Conservation (phyloP, 116 monocot genomes). For the Dioscorea cayenensis region DNA sequence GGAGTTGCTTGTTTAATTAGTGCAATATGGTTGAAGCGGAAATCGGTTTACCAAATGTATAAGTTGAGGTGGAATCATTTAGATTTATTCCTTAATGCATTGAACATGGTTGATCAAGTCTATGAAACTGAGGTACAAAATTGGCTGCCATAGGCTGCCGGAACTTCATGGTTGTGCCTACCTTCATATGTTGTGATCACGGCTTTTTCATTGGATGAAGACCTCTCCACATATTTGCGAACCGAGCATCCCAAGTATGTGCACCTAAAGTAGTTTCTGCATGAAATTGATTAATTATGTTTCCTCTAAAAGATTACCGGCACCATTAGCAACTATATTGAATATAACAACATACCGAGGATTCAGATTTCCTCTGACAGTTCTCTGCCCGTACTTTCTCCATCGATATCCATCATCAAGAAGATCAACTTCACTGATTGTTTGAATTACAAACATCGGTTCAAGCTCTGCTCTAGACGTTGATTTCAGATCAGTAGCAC, state of each 20-base stretch:
- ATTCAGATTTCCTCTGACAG: constrained; percentile 94
- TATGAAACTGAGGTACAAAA: constrained; percentile 3
- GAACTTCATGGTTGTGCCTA: constrained; percentile 86
- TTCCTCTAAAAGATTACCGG: too few species aligned
- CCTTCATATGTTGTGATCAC: constrained; percentile 85
- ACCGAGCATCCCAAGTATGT: constrained; percentile 58
- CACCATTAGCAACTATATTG: too few species aligned
- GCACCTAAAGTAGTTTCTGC: constrained; percentile 90
- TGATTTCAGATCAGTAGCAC: constrained; percentile 36
- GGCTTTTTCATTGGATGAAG: constrained; percentile 67
- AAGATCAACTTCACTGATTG: constrained; percentile 79
- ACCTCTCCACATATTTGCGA: constrained; percentile 79
- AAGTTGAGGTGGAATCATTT: constrained; percentile 18
- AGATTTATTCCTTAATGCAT: constrained; percentile 12
- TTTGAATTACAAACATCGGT: constrained; percentile 79
- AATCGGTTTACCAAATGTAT: constrained; percentile 11
- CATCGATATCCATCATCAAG: constrained; percentile 91
- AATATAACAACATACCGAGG: constrained; percentile 42
- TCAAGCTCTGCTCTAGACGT: constrained; percentile 60
- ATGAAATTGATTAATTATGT: not conserved
- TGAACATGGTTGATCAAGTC: constrained; percentile 1
- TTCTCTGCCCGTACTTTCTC: constrained; percentile 94
- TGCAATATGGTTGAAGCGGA: not conserved
- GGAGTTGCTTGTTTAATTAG: constrained; percentile 20
- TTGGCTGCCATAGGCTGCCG: constrained; percentile 28